Percentiles rank a stretch among this genome's conserved stretches.
These are phyloP conservation scores for Eucalyptus grandis DNA, from an alignment of 345 rosid species.

Conservation along the genomic window DNA sequence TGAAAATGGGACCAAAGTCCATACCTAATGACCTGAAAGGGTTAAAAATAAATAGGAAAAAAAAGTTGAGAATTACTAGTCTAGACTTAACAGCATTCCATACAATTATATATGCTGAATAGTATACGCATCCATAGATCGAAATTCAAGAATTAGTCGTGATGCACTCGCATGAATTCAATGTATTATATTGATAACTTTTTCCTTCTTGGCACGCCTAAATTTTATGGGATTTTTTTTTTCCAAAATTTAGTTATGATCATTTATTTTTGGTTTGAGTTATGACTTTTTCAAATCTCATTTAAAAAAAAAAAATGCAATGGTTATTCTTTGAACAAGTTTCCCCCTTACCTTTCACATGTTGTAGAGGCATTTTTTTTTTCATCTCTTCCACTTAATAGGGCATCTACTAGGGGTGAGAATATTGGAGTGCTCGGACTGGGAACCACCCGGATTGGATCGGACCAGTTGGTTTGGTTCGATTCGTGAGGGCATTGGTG, in stretches of 20 bases:
- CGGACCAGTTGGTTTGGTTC: accelerated
- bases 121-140: background rate
- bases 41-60: background rate
- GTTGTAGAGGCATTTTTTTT: background rate
- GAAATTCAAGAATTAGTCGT: background rate
- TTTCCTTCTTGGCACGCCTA: background rate
- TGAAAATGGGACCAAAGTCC: background rate
- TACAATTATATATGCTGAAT: background rate
- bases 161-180: background rate
- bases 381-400: background rate
- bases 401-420: background rate
- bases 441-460: too few relatives aligned
- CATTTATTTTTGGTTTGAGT: background rate
- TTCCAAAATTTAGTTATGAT: background rate
- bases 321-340: background rate
- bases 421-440: accelerated
- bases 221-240: background rate
- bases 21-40: background rate
- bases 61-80: background rate
- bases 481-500: too few relatives aligned
- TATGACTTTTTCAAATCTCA: background rate
- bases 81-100: background rate
- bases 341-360: background rate
- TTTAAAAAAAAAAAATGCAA: background rate
- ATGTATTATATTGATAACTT: background rate